Conservation (phyloP, 2,329 filamentous ascomycete species). For the Pseudogymnoascus sp. region DNA sequence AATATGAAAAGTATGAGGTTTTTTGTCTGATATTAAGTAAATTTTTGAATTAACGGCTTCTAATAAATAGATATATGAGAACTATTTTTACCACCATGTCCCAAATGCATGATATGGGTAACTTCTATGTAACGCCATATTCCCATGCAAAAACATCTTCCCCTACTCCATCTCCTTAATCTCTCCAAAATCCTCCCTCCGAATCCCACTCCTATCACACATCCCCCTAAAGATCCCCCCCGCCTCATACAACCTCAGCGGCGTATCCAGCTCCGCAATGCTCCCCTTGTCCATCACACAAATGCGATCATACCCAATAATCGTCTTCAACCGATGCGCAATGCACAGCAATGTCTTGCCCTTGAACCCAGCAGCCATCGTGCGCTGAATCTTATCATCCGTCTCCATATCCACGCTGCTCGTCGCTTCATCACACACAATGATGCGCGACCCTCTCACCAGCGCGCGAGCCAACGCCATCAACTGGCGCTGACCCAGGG, state of each 20-base stretch:
- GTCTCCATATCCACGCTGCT: constrained; percentile 93
- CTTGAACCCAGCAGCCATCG: constrained; percentile 76
- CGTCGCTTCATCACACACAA: constrained; percentile 95
- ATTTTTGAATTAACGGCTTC: not conserved
- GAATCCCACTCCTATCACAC: constrained; percentile 56
- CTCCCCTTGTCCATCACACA: constrained; percentile 89
- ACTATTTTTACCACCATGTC: not conserved
- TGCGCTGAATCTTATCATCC: constrained; percentile 87
- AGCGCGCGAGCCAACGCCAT: constrained; percentile 91
- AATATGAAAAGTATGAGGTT: too few species aligned
- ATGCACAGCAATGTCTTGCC: constrained; percentile 89
- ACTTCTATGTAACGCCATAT: not conserved
- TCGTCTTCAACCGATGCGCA: constrained; percentile 84
- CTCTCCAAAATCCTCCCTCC: constrained; percentile 26
- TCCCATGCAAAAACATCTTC: not conserved
- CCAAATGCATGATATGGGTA: not conserved
- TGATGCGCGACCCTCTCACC: constrained; percentile 81
- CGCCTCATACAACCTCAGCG: constrained; percentile 63
- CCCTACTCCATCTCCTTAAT: not conserved
- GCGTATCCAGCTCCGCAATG: constrained; percentile 82
- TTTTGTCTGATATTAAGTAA: not conserved
- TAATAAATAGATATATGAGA: constrained; percentile 1
- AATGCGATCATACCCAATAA: constrained; percentile 90
- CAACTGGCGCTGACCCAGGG: constrained; percentile 86
- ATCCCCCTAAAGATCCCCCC: constrained; percentile 70